Percentiles rank a stretch among this genome's conserved stretches.
Conservation (phyloP, 257 asterid genomes). For the Solanum dulcamara region DNA sequence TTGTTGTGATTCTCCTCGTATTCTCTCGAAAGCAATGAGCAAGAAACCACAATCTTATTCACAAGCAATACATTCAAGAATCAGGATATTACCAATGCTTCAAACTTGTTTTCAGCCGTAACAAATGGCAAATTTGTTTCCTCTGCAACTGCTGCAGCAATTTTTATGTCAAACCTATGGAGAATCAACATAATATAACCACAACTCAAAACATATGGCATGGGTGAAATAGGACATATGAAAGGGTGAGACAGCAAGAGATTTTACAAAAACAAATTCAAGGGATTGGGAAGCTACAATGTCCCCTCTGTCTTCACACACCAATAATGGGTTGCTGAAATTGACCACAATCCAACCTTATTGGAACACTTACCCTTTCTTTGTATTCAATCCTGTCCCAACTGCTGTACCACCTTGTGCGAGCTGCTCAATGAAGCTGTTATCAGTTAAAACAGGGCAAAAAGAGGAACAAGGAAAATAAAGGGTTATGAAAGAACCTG, state of each 20-base stretch:
- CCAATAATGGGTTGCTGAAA: background rate
- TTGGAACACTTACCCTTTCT: slow-evolving; percentile 56
- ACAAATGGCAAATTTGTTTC: slow-evolving; percentile 92
- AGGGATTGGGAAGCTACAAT: background rate
- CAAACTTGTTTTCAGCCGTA: slow-evolving; percentile 99
- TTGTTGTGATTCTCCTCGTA: background rate
- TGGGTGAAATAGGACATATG: background rate
- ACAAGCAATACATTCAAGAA: background rate
- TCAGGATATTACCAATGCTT: slow-evolving; percentile 69
- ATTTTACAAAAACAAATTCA: background rate
- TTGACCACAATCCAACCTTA: background rate
- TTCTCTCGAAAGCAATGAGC: background rate
- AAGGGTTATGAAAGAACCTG: slow-evolving; percentile 36
- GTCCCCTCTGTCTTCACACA: background rate
- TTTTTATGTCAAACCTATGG: slow-evolving; percentile 81
- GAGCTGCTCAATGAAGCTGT: slow-evolving; percentile 50
- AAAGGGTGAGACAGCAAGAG: background rate
- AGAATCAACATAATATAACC: background rate
- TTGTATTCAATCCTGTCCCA: slow-evolving; percentile 95
- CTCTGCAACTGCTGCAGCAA: slow-evolving; percentile 96
- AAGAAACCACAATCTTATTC: background rate
- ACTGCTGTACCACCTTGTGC: slow-evolving; percentile 99
- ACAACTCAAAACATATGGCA: background rate
- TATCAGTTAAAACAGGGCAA: slow-evolving; percentile 13
- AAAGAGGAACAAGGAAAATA: slow-evolving; percentile 4